Evolutionary conservation across 2,329 filamentous ascomycete species (phyloP).

Genomic region (Penicillium sp.): DNA sequence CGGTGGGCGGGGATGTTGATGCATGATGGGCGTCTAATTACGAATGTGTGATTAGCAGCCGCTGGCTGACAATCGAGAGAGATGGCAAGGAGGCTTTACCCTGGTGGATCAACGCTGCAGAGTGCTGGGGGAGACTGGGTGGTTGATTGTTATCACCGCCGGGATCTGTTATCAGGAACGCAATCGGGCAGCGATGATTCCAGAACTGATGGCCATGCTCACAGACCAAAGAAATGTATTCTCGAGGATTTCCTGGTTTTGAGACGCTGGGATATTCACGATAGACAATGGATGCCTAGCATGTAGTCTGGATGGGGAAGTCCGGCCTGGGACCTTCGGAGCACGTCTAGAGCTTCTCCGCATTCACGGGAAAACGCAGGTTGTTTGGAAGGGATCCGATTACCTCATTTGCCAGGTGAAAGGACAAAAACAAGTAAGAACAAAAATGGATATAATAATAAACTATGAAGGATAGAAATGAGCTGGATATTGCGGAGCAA

Average conservation of each 20-base stretch:
- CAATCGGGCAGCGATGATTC: conserved; percentile 30
- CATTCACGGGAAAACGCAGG: conserved; percentile 31
- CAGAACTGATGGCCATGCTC: conserved; percentile 41
- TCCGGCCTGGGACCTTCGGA: conserved; percentile 27
- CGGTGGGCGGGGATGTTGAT: conserved; percentile 80
- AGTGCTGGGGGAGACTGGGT: conserved; percentile 3
- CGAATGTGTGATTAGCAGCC: not conserved
- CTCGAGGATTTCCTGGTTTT: not conserved
- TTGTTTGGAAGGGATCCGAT: conserved; percentile 7
- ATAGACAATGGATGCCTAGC: conserved; percentile 11
- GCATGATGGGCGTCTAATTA: conserved; percentile 57
- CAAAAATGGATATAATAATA: not conserved
- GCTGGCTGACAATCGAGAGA: not conserved
- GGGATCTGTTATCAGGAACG: conserved; percentile 35
- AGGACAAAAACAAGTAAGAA: not conserved
- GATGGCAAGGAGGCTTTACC: conserved; percentile 14
- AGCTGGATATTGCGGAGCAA: conserved; percentile 11
- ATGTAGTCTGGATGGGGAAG: conserved; percentile 9
- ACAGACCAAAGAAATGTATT: conserved; percentile 17
- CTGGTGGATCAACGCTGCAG: conserved; percentile 9
- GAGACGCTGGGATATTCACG: conserved; percentile 17
- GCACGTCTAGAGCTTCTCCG: conserved; percentile 40
- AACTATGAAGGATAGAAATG: conserved; percentile 1
- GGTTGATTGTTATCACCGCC: conserved; percentile 17
- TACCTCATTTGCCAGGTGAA: not conserved